Evolutionary conservation across 2,329 filamentous ascomycete genomes (phyloP), one percentile per base, ranked within the genome.

Genomic region (Exophiala xenobiotica): DNA sequence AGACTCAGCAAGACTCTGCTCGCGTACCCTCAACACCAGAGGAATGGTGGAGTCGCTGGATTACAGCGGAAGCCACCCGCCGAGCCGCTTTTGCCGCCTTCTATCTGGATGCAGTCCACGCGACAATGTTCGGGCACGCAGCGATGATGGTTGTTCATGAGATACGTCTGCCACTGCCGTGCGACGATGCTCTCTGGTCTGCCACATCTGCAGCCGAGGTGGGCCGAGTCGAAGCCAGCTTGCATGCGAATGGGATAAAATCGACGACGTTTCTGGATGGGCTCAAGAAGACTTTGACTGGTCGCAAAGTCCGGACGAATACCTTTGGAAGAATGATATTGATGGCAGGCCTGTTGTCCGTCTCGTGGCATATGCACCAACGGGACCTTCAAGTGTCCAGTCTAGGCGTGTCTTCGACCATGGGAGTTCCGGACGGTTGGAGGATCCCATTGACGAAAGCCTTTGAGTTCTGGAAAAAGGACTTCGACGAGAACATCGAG

Each of bases 331-430:
- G 93, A 31, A 93, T 88, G 2, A 90, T 96, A 38, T 77, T 99
- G 45, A 97, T 97, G 90, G 87, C 92, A 1, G 93, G 93, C 0
- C 74, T 99, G 22, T 76, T 97, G 19, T 96, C 90, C 60, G 90
- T 97, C 23, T 93, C 88, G 65, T 97, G 90, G 89, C 92, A 97
- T 68, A 92, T 97, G 87, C 93, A 95, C 66, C 91, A 93, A 95
- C 82, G 92, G 64, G 93, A 97, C 67, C 79, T 96, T 7, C 91
- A 96, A 70, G 86, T 96, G 53, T 92, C 86, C 67, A 90, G 90
- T 1, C 78, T 97, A 0, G 90, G 87, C 6, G 52, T 56, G 3
- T 53, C 55, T 20, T 88, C 90, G n/a, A 82, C 83, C 0, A 83
- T 86, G 61, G 85, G 88, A 0, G 90, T 87, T 2, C 84, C 90